Percentiles rank a stretch among this genome's conserved stretches.
Evolutionary conservation across 768 basidiomycete species (phyloP).

Genomic region (Lenzites betulinus): DNA sequence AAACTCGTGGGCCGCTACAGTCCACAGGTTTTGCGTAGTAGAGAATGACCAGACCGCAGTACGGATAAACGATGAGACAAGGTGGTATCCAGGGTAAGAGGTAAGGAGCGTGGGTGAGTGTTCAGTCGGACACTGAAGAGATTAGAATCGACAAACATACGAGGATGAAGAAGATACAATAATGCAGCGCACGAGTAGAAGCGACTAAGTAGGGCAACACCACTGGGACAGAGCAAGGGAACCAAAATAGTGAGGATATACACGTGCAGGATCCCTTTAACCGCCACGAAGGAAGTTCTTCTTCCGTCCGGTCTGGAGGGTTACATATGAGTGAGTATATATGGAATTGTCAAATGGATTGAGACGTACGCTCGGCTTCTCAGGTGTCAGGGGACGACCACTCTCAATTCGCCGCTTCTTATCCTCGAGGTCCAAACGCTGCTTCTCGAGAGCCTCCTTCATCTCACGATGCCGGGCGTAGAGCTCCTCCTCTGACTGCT

Average conservation of each 20-base stretch:
- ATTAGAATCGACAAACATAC: slow-evolving; percentile 27
- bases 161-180: slow-evolving; percentile 43
- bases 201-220: slow-evolving; percentile 21
- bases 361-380: slow-evolving; percentile 78
- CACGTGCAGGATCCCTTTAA: slow-evolving; percentile 39
- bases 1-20: slow-evolving; percentile 29
- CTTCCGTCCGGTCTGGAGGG: slow-evolving; percentile 58
- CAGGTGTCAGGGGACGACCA: slow-evolving; percentile 92
- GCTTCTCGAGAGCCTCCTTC: slow-evolving; percentile 99
- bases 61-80: slow-evolving; percentile 27
- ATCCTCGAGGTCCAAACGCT: slow-evolving; percentile 92
- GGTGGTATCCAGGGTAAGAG: slow-evolving; percentile 34
- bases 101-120: slow-evolving; percentile 47
- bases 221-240: slow-evolving; percentile 38
- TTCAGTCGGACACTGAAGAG: slow-evolving; percentile 39
- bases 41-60: slow-evolving; percentile 26
- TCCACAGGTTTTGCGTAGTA: slow-evolving; percentile 26
- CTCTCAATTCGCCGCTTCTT: slow-evolving; percentile 97
- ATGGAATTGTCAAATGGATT: background rate
- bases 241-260: slow-evolving; percentile 36
- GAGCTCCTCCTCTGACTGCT: slow-evolving; percentile 98
- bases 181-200: slow-evolving; percentile 36
- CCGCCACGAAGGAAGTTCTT: slow-evolving; percentile 76
- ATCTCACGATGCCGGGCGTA: slow-evolving; percentile 99
- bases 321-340: background rate